phyloP scores from a whole-genome alignment of 805 yeast genomes.

The Lachancea cidri region DNA sequence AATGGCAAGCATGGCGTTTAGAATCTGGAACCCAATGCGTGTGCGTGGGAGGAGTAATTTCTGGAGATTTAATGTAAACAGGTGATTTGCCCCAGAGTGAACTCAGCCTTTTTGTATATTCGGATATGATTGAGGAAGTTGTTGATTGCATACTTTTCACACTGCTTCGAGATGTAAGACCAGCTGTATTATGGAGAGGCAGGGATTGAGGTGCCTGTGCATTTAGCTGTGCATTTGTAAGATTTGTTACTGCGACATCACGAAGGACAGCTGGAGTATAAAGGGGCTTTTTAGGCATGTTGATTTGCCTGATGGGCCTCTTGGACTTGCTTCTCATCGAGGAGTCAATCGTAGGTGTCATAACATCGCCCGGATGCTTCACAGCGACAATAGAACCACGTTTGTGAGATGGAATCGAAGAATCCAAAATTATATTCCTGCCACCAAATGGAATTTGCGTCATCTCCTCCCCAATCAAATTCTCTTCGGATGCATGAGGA shows the following conservation, averaged over 20 bases:
- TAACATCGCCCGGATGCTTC: constrained; percentile 13
- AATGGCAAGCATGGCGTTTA: constrained; percentile 55
- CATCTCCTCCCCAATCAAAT: constrained; percentile 13
- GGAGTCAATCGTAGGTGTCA: constrained; percentile 6
- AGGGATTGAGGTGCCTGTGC: constrained; percentile 15
- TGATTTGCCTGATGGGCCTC: constrained; percentile 54
- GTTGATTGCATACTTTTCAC: constrained; percentile 25
- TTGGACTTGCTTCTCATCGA: constrained; percentile 9
- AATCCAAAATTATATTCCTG: constrained; percentile 27
- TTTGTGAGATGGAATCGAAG: constrained; percentile 16
- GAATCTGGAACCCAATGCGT: constrained; percentile 75
- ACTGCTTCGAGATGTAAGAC: constrained; percentile 25
- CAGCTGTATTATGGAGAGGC: constrained; percentile 14
- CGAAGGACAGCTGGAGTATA: constrained; percentile 87
- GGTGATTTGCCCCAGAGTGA: constrained; percentile 4
- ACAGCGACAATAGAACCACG: constrained; percentile 16
- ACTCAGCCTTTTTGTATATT: constrained; percentile 8
- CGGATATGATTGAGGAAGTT: constrained; percentile 14
- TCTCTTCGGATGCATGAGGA: constrained; percentile 7
- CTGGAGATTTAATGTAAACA: constrained; percentile 3
- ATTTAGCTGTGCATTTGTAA: constrained; percentile 37
- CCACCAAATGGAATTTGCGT: constrained; percentile 27
- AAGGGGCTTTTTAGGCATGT: constrained; percentile 78
- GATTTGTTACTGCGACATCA: constrained; percentile 40
- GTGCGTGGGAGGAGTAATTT: constrained; percentile 41